Base-by-base conservation (phyloP, 2,329 filamentous ascomycete genomes). In the Ilyonectria sp. region DNA sequence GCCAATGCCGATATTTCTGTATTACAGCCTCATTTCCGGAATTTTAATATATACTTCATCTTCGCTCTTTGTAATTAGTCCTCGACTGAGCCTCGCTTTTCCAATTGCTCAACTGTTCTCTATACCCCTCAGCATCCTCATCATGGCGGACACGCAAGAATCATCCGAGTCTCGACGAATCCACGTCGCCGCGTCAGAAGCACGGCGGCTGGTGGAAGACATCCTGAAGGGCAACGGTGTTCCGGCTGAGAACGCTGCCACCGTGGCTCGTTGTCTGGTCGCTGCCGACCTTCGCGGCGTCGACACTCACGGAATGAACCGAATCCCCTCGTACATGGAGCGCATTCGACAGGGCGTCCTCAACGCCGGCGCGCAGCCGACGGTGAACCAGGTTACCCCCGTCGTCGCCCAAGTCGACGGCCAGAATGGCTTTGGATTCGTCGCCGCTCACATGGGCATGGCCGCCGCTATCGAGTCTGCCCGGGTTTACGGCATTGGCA, bases 241-340 rank as follows among this genome's bases (percentile, higher is more conserved):
- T 0, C 80, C 90, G 0, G 62, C 79, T 0, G 77, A 84, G 3
- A 87, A 93, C 70, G 92, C 93, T 17, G 70, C 80, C 4, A 89
- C 90, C 40, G 82, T 94, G 13, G 90, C 92, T n/a, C 81, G 83
- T 68, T 92, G 90, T 69, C 88, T 95, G 1, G 86, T 95, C 1
- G 88, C 89, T 40, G 93, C 93, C 13, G 93, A 95, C 73, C 86
- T 95, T 1, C 90, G 93, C 46, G 93, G 93, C 56, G 90, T 95
- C 29, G 93, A 95, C 76, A 94, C 92, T 0, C 93, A 95, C 77
- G 93, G 82, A 67, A 89, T 93, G 78, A 94, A 93, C 78, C 89
- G 93, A 6, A 90, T 95, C 46, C 92, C 93, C 1, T 93, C 91
- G 0, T 95, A 95, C 82, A 89, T 95, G 83, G 86, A 89, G 60